Evolutionary conservation across 1,284 basidiomycete genomes (phyloP).

Genomic region (Exsudoporus floridanus): DNA sequence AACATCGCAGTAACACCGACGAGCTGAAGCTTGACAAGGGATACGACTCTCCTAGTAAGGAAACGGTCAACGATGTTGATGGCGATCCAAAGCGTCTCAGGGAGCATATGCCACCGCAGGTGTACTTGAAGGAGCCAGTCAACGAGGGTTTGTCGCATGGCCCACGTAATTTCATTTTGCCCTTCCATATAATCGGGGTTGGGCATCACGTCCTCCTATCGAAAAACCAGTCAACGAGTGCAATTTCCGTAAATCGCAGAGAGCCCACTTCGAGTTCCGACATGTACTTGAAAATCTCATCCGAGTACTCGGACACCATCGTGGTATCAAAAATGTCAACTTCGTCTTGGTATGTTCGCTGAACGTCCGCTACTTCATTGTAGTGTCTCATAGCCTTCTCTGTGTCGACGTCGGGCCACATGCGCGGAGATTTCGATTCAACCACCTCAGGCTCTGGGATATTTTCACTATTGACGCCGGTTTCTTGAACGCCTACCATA

Average conservation of each 20-base stretch:
- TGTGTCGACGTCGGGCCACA: constrained; percentile 72
- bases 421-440: constrained; percentile 43
- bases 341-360: constrained; percentile 74
- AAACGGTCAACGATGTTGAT: constrained; percentile 98
- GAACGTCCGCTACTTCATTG: constrained; percentile 65
- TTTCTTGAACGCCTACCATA: constrained; percentile 49
- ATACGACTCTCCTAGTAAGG: constrained; percentile 89
- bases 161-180: constrained; percentile 95
- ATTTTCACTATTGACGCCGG: constrained; percentile 48
- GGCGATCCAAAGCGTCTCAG: constrained; percentile 98
- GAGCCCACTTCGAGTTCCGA: constrained; percentile 75
- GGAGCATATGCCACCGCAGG: constrained; percentile 94
- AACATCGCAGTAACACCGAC: constrained; percentile 98
- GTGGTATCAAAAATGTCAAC: constrained; percentile 88
- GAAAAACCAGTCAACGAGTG: constrained; percentile 16
- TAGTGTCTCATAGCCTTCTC: constrained; percentile 55
- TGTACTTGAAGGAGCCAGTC: constrained; percentile 99
- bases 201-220: constrained; percentile 85
- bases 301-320: constrained; percentile 98
- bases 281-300: constrained; percentile 99
- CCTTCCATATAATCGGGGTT: constrained; percentile 92
- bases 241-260: not conserved
- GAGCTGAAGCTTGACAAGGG: constrained; percentile 93
- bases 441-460: constrained; percentile 39
- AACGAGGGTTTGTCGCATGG: constrained; percentile 92